Percentiles rank a stretch among this genome's conserved stretches.
Conservation (phyloP, 768 basidiomycete genomes). For the Tulasnella calospora region DNA sequence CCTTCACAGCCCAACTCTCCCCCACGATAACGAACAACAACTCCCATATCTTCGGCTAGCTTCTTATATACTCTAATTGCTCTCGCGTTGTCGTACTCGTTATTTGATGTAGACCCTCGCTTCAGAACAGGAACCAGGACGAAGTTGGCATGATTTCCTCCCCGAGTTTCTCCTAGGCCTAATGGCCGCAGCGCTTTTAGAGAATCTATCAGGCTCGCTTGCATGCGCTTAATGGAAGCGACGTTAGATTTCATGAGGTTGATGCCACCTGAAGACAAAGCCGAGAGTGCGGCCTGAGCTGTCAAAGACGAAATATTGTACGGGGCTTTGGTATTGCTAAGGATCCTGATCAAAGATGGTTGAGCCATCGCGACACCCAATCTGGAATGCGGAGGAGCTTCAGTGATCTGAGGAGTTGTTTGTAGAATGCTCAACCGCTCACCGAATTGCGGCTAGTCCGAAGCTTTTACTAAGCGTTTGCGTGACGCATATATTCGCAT, state of each 20-base stretch:
- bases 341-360: slow-evolving; percentile 82
- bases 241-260: slow-evolving; percentile 62
- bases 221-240: slow-evolving; percentile 52
- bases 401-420: not conserved
- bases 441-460: slow-evolving; percentile 93
- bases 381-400: slow-evolving; percentile 40
- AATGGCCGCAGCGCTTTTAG: slow-evolving; percentile 43
- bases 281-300: slow-evolving; percentile 71
- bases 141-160: slow-evolving; percentile 88
- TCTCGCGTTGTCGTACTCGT: slow-evolving; percentile 35
- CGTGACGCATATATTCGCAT: slow-evolving; percentile 86
- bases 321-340: slow-evolving; percentile 93
- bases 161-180: slow-evolving; percentile 65
- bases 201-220: slow-evolving; percentile 48
- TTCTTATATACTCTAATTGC: slow-evolving; percentile 60
- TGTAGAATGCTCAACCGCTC: slow-evolving; percentile 33
- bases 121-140: slow-evolving; percentile 71
- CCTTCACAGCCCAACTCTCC: slow-evolving; percentile 79
- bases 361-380: slow-evolving; percentile 87
- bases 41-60: slow-evolving; percentile 76
- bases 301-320: slow-evolving; percentile 94
- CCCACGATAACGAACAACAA: slow-evolving; percentile 90
- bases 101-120: slow-evolving; percentile 40
- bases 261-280: slow-evolving; percentile 65
- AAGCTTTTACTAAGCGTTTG: slow-evolving; percentile 97